Evolutionary conservation across 1,284 basidiomycete genomes (phyloP).

Genomic region (Fomitiporia mediterranea): DNA sequence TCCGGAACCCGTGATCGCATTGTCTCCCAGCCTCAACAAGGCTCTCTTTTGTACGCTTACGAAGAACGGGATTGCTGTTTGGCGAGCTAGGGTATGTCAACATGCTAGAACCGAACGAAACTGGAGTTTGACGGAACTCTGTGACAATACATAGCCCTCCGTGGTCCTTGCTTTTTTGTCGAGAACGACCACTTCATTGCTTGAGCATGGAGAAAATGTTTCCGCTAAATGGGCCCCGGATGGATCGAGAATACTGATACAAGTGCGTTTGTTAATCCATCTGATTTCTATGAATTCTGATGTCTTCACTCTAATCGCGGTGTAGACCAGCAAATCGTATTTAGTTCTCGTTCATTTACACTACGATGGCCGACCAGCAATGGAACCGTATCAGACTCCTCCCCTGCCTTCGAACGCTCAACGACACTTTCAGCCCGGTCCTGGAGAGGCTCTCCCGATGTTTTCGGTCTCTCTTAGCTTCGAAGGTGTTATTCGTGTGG

Average conservation of each 20-base stretch:
- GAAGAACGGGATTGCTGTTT: constrained; percentile 62
- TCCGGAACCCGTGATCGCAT: constrained; percentile 52
- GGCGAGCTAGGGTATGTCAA: constrained; percentile 78
- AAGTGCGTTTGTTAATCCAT: constrained; percentile 43
- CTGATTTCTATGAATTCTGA: neutral
- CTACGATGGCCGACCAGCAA: constrained; percentile 49
- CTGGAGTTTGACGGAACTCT: neutral
- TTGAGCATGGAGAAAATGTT: constrained; percentile 75
- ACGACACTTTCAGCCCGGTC: constrained; percentile 67
- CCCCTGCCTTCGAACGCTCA: constrained; percentile 49
- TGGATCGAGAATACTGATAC: constrained; percentile 70
- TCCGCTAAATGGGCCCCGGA: constrained; percentile 78
- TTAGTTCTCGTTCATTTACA: constrained; percentile 72
- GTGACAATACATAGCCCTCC: constrained; percentile 69
- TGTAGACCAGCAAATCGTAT: constrained; percentile 76
- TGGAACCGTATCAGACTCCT: constrained; percentile 47
- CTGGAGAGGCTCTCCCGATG: constrained; percentile 70
- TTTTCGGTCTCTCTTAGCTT: constrained; percentile 63
- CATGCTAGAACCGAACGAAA: constrained; percentile 14
- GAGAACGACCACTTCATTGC: constrained; percentile 71
- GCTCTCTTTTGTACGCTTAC: constrained; percentile 77
- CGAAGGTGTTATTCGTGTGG: constrained; percentile 79
- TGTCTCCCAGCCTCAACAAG: constrained; percentile 66
- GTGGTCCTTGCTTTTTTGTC: constrained; percentile 71
- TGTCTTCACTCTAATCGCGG: neutral